Percentiles rank a stretch among this genome's conserved stretches.
Evolutionary conservation across 805 yeast genomes (phyloP).

Genomic region (Starmerella stigmatis): DNA sequence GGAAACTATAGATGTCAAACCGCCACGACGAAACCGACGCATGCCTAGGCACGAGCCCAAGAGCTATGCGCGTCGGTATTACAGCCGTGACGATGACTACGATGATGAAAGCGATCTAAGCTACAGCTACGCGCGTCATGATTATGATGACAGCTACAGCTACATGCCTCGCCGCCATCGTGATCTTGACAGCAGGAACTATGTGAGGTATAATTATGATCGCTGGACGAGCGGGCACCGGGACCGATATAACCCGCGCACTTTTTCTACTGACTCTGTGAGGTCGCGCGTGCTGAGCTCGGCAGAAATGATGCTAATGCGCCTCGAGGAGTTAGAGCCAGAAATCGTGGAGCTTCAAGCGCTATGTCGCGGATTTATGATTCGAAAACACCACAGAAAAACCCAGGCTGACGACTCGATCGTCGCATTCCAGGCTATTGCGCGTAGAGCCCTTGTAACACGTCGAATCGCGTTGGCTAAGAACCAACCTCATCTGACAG

Average conservation of each 20-base stretch:
- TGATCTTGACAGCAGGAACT: slow-evolving; percentile 1
- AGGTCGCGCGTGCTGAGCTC: slow-evolving; percentile 22
- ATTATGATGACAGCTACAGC: slow-evolving; percentile 8
- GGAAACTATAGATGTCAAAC: slow-evolving; percentile 5
- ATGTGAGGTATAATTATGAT: background rate
- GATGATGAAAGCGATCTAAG: background rate
- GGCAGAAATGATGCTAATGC: slow-evolving; percentile 28
- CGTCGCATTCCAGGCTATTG: slow-evolving; percentile 32
- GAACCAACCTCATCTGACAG: background rate
- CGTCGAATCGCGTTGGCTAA: background rate
- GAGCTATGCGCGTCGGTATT: slow-evolving; percentile 3
- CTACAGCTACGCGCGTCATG: background rate
- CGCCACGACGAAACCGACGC: slow-evolving; percentile 9
- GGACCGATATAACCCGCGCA: slow-evolving; percentile 1
- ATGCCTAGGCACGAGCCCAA: background rate
- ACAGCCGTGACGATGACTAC: background rate
- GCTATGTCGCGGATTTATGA: background rate
- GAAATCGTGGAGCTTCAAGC: slow-evolving; percentile 37
- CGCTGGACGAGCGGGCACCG: slow-evolving; percentile 2
- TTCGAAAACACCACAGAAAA: background rate
- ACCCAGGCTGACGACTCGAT: slow-evolving; percentile 25
- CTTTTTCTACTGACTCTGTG: slow-evolving; percentile 10
- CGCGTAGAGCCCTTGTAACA: background rate
- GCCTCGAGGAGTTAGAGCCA: slow-evolving; percentile 27
- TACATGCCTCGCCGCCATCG: background rate